Conservation (phyloP, 306 rosid genomes). For the Lathyrus aphaca region DNA sequence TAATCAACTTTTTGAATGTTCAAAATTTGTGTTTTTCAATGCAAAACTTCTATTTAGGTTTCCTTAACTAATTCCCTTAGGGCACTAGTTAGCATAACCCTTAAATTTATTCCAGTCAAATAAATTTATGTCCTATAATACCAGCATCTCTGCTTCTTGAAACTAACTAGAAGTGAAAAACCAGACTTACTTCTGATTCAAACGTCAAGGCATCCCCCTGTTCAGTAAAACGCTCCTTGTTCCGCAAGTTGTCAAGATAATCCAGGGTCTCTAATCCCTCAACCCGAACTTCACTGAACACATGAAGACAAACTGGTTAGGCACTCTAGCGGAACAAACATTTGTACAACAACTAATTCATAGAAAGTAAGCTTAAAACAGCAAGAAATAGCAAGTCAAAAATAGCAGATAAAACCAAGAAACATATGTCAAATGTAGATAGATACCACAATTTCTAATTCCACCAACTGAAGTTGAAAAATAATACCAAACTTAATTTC, state of each 20-base stretch:
- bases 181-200: conserved; percentile 80
- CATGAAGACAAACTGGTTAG: conserved; percentile 36
- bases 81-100: not conserved
- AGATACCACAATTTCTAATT: conserved; percentile 9
- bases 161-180: conserved; percentile 12
- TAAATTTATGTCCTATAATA: conserved; percentile 19
- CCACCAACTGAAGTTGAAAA: conserved; percentile 28
- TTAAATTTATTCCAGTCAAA: not conserved
- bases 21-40: no score
- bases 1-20: no score
- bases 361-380: not conserved
- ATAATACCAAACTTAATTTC: conserved; percentile 22
- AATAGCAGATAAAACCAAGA: not conserved
- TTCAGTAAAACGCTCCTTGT: conserved; percentile 84
- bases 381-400: not conserved
- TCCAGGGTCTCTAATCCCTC: conserved; percentile 97
- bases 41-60: no score
- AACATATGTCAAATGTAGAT: not conserved
- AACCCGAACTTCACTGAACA: conserved; percentile 93
- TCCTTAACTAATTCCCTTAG: no score
- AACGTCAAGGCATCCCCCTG: conserved; percentile 97
- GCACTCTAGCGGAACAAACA: not conserved
- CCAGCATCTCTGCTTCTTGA: not conserved
- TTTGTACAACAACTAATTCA: not conserved
- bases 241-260: conserved; percentile 89